Evolutionary conservation across 805 yeast genomes (phyloP).

Genomic region (Candida sakaeoensis): DNA sequence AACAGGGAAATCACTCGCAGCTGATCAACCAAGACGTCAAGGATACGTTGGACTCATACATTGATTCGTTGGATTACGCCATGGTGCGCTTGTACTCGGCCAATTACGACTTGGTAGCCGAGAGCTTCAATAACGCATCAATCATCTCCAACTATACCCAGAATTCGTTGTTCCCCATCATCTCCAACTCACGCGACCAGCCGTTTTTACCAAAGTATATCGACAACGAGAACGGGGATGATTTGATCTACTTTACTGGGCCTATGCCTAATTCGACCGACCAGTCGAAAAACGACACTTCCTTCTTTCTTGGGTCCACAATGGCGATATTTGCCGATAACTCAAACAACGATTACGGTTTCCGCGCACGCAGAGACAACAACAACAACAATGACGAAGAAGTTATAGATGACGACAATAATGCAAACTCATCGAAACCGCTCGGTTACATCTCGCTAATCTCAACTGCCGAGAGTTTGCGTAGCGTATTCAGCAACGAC

Average conservation of each 20-base stretch:
- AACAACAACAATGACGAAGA: no score
- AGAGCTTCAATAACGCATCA: conserved; percentile 24
- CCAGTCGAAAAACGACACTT: background rate
- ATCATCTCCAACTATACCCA: conserved; percentile 21
- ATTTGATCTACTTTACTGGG: conserved; percentile 3
- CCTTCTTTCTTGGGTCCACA: conserved; percentile 3
- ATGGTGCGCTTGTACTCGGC: conserved; percentile 67
- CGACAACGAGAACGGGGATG: background rate
- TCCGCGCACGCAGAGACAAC: no score
- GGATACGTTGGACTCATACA: conserved; percentile 50
- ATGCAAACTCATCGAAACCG: no score
- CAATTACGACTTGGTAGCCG: conserved; percentile 44
- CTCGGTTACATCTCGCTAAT: conserved; percentile 4
- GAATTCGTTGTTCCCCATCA: conserved; percentile 1
- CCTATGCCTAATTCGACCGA: conserved; percentile 2
- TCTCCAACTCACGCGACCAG: background rate
- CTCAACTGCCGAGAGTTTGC: conserved; percentile 2
- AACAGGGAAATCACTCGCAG: conserved; percentile 69
- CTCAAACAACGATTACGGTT: background rate
- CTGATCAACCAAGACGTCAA: conserved; percentile 42
- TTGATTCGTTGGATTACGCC: conserved; percentile 61
- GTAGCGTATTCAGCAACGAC: background rate
- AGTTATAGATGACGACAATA: no score
- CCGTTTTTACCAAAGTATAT: conserved; percentile 3
- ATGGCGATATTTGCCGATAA: conserved; percentile 1